Evolutionary conservation across 192 early-diverging fungal species (phyloP), one percentile per base, ranked within the genome.

Genomic region (Backusella morwellensis): DNA sequence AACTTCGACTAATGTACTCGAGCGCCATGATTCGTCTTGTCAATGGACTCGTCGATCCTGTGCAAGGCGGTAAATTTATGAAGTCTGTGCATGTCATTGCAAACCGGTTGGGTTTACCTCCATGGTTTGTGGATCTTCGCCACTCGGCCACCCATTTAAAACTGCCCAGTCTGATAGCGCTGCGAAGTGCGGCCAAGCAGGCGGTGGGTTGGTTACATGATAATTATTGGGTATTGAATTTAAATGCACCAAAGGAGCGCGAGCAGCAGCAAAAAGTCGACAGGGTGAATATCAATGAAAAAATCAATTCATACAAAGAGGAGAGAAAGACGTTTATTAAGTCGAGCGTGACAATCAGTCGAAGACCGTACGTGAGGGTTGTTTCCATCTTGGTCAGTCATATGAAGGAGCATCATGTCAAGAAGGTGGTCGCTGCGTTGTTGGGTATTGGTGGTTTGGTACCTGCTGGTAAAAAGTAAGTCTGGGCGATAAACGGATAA

Each of bases 51-150:
- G 85, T 90, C 5, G 90, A 91, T 83, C 81, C 85, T 2, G 83
- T 84, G 34, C 90, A 91, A 68, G 83, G 67, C 29, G 86, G 89
- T 34, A 66, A 74, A 2, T 90, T 82, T 68, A 90, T 91, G 1
- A 76, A 84, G 63, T 91, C 90, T 0, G 80, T 91, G 38, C 75
- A 81, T 3, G 66, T 70, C 11, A 68, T 91, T 59, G 91, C 91
- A 6, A 72, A 77, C 2, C 59, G 81, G 40, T 77, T 92, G 29
- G 84, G 87, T 35, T 80, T 92, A 70, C 91, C 91, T 6, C 82
- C 83, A 32, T 90, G 89, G 86, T 91, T 92, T 80, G 91, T 92
- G 23, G 91, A 91, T 78, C 77, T 92, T 47, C 80, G 91, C 19
- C 91, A 92, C 74, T 86, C 89, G 4, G 85, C 85, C 11, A 92